Conservation (phyloP, 495 filamentous ascomycete species). For the Penicillium goetzii region DNA sequence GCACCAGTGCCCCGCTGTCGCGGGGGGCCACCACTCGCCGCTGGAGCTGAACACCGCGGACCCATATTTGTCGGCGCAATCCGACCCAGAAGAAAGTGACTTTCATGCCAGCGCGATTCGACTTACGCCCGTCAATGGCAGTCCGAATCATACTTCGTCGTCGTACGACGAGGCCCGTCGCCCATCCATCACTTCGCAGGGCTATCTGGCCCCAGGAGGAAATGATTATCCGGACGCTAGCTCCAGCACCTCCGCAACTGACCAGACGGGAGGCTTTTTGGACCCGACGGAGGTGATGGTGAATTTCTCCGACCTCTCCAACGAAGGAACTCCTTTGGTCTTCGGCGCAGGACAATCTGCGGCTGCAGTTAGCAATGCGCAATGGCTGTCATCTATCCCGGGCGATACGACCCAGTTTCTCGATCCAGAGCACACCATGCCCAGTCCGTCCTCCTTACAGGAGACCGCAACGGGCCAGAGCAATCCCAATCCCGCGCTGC, state of each 20-base stretch:
- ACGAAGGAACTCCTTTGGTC: conserved; percentile 10
- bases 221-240: conserved; percentile 18
- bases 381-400: conserved; percentile 18
- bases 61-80: conserved; percentile 45
- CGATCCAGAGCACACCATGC: conserved; percentile 19
- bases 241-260: conserved; percentile 20
- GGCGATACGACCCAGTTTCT: conserved; percentile 21
- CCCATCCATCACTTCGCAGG: conserved; percentile 22
- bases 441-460: conserved; percentile 14
- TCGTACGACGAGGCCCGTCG: conserved; percentile 21
- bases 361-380: not conserved
- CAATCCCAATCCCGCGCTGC: not conserved
- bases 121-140: conserved; percentile 34
- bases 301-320: conserved; percentile 9
- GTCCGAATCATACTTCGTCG: conserved; percentile 27
- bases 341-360: conserved; percentile 6
- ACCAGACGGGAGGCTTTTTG: conserved; percentile 15
- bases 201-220: conserved; percentile 20
- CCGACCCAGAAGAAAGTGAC: conserved; percentile 45
- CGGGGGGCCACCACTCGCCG: conserved; percentile 17
- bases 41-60: conserved; percentile 34
- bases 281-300: conserved; percentile 26
- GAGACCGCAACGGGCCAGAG: not conserved
- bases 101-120: conserved; percentile 43
- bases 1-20: conserved; percentile 29